A percentile compares a stretch with the other conserved stretches of the same genome.
Evolutionary conservation across 2,329 filamentous ascomycete species (phyloP).

Genomic region (Ascochyta viciae-villosae): DNA sequence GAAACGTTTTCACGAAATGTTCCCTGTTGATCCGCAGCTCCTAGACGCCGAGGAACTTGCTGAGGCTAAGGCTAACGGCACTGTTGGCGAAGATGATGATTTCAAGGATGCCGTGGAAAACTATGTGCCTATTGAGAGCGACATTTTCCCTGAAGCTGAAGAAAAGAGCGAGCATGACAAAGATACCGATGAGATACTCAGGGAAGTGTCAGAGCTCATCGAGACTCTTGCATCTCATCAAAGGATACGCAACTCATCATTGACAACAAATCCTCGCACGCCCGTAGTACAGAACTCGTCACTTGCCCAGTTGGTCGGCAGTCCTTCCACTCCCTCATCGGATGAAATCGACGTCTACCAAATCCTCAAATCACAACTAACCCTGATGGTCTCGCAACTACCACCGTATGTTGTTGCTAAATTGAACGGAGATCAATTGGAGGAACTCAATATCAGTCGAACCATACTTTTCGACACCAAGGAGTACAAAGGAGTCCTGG

Average conservation of each 20-base stretch:
- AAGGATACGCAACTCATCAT: constrained; percentile 75
- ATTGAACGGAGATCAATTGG: constrained; percentile 83
- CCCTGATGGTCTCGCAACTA: constrained; percentile 74
- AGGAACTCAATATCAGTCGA: constrained; percentile 80
- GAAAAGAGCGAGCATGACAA: constrained; percentile 60
- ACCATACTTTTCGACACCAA: constrained; percentile 76
- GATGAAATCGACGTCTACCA: constrained; percentile 70
- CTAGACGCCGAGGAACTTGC: constrained; percentile 48
- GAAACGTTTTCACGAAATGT: constrained; percentile 68
- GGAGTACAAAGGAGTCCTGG: constrained; percentile 79
- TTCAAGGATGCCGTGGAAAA: constrained; percentile 50
- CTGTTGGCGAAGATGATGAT: constrained; percentile 41
- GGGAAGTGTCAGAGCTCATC: constrained; percentile 77
- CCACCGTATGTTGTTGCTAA: constrained; percentile 88
- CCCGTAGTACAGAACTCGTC: constrained; percentile 72
- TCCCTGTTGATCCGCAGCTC: constrained; percentile 61
- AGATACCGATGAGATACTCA: constrained; percentile 72
- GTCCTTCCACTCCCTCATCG: constrained; percentile 68
- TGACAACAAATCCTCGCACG: constrained; percentile 71
- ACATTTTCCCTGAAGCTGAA: constrained; percentile 27
- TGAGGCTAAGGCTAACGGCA: constrained; percentile 46
- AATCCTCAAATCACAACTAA: constrained; percentile 75
- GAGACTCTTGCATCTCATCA: constrained; percentile 80
- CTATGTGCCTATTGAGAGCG: constrained; percentile 41
- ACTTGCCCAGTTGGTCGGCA: constrained; percentile 61